Base-by-base conservation (phyloP, 768 basidiomycete species). In the Lactifluus pinguis region DNA sequence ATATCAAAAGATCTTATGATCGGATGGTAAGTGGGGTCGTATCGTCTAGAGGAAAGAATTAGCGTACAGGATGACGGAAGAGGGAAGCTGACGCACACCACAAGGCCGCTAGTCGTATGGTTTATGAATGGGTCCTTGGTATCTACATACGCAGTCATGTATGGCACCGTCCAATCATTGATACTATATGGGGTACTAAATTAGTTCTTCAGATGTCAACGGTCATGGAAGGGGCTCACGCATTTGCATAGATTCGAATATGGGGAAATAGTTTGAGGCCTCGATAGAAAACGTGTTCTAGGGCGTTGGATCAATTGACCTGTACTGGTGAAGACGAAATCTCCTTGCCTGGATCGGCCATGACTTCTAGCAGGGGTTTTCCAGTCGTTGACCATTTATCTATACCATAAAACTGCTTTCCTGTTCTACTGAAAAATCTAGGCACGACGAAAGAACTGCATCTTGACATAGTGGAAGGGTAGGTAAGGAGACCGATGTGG, bases 131-230 rank as follows among this genome's bases (percentile, higher is more conserved):
- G 78, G 70, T 95, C 87, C 62, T 79, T 72, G 0, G 75, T 71
- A 60, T 89, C 86, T 36, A 92, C 86, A 7, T 84, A 83, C 7
- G 88, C 82, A 1, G 89, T 92, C 15, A 87, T 74, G 68, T 88
- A 95, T 0, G 93, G 89, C 2, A 95, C 92, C 0, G 92, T 92
- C 3, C 75, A 59, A 66, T 95, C 92, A 66, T 86, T 84, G 15
- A 90, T 71, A 3, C 85, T 87, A 61, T 0, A 19, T 34, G 25
- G 25, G 8, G 4, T 9, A 39, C 9, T 41, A 19, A 32, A 39
- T 29, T 44, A 48, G 7, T 54, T 63, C 19, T 63, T 17, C 6
- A 50, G 25, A 10, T 11, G 9, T 41, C 17, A 57, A 53, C 21
- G 39, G 52, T 48, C 25, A 25, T 25, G 2, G 25, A 2, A 25